Base-by-base conservation (phyloP, 1,139 yeast genomes). In the Chernovozyma aurita region DNA sequence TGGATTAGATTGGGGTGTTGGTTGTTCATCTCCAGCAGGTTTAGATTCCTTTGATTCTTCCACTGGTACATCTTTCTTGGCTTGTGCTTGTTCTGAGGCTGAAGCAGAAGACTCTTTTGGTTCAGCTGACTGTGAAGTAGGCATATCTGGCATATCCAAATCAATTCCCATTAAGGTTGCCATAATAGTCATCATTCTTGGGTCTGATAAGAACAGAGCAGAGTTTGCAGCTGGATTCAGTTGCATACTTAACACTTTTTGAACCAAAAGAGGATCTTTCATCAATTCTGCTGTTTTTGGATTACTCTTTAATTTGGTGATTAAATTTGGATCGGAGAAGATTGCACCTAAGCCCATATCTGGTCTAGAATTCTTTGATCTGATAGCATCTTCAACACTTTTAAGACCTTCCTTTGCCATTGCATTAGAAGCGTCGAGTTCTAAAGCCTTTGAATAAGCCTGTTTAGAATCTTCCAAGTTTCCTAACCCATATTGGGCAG, bases 401-500 rank as follows among this genome's bases (percentile, higher is more conserved):
- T 73, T 67, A 44, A 90, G 65, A 2, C 97, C 98, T 36, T 80
- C 80, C 59, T 81, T 74, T 31, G 97, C 97, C 78, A 87, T 86
- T 39, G 87, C 80, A 57, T 92, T 94, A 41, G 66, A 42, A 18
- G 95, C 73, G 49, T 94, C 98, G 46, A 88, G 63, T 54, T 84
- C 85, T 46, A 94, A 67, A 4, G 97, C 95, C 58, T 84, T 81
- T 46, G 80, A 72, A 61, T 88, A 94, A 26, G 85, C 73, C 33
- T 63, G 64, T 49, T 78, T 77, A 30, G 94, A 84, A 28, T 73
- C 83, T 28, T 80, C 87, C 41, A 80, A 72, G 44, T 85, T 76
- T 16, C 90, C 90, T 44, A 85, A 70, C 13, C 98, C 98, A 51
- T 73, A 84, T 39, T 83, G 79, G 24, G 98, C 98, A 46, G 97